Conservation (phyloP, 1,139 yeast species). For the Debaryomyces nepalensis region DNA sequence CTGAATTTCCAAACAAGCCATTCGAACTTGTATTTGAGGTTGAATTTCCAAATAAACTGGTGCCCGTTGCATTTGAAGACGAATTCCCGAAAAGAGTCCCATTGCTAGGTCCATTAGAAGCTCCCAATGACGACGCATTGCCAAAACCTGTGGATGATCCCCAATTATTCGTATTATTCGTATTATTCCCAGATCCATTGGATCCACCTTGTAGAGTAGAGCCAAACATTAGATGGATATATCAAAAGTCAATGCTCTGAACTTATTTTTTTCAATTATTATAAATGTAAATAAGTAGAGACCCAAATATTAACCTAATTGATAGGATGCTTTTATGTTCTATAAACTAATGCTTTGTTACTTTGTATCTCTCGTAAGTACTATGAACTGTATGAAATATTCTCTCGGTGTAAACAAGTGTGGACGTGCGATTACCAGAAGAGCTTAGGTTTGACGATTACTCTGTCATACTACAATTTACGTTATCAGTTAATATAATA, state of each 20-base stretch:
- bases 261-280: slow-evolving; percentile 1
- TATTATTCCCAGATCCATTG: slow-evolving; percentile 12
- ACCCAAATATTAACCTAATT: neutral
- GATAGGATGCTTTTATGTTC: neutral
- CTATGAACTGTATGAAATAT: slow-evolving; percentile 9
- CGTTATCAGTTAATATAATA: slow-evolving; percentile 5
- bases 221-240: slow-evolving; percentile 8
- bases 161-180: slow-evolving; percentile 29
- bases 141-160: slow-evolving; percentile 32
- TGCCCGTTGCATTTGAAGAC: slow-evolving; percentile 20
- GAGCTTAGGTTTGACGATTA: slow-evolving; percentile 5
- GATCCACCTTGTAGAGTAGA: slow-evolving; percentile 9
- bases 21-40: slow-evolving; percentile 15
- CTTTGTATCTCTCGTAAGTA: no score
- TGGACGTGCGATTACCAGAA: neutral
- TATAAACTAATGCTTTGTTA: slow-evolving; percentile 1
- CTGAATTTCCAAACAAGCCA: slow-evolving; percentile 22
- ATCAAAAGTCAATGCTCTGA: slow-evolving; percentile 3
- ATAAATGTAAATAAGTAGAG: neutral
- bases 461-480: slow-evolving; percentile 8
- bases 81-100: slow-evolving; percentile 17
- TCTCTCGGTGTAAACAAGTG: slow-evolving; percentile 8
- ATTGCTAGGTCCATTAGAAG: slow-evolving; percentile 11
- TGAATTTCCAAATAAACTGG: slow-evolving; percentile 28
- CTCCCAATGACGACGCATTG: slow-evolving; percentile 24